Conservation (phyloP, 2,329 filamentous ascomycete genomes). For the Fusarium sp. region DNA sequence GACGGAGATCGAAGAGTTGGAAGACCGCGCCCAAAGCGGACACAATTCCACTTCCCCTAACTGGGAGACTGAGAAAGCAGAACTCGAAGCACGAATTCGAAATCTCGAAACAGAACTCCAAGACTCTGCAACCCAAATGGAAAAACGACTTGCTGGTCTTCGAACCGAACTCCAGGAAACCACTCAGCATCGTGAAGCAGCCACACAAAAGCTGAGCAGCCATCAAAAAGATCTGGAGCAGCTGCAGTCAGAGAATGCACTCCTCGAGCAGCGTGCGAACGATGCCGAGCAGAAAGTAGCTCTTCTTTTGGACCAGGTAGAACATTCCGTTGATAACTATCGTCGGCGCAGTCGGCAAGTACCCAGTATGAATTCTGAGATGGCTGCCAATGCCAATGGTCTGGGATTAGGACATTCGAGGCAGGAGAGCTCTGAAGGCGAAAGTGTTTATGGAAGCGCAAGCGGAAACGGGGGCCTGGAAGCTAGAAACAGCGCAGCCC, state of each 20-base stretch:
- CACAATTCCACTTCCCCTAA: slow-evolving; percentile 62
- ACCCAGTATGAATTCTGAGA: slow-evolving; percentile 64
- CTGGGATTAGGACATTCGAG: slow-evolving; percentile 58
- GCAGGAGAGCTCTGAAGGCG: slow-evolving; percentile 69
- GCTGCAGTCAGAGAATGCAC: slow-evolving; percentile 82
- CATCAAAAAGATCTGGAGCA: slow-evolving; percentile 79
- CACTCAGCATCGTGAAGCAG: slow-evolving; percentile 72
- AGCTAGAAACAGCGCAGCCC: slow-evolving; percentile 71
- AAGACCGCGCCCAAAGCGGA: slow-evolving; percentile 62
- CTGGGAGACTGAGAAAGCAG: slow-evolving; percentile 80
- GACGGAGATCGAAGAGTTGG: slow-evolving; percentile 78
- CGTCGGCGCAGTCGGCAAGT: slow-evolving; percentile 77
- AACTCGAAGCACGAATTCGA: slow-evolving; percentile 76
- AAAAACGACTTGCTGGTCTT: slow-evolving; percentile 76
- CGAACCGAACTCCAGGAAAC: slow-evolving; percentile 75
- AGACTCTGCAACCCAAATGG: slow-evolving; percentile 73
- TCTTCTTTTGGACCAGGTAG: slow-evolving; percentile 92
- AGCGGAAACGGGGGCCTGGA: slow-evolving; percentile 50
- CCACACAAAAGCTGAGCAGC: slow-evolving; percentile 67
- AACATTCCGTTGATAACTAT: slow-evolving; percentile 93
- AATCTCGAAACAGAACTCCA: slow-evolving; percentile 76
- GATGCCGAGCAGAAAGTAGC: slow-evolving; percentile 96
- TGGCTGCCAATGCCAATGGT: slow-evolving; percentile 52
- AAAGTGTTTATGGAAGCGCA: slow-evolving; percentile 71
- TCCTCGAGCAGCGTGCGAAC: slow-evolving; percentile 84